Conservation (phyloP, 208 protist species). For the Crithidia expoeki region DNA sequence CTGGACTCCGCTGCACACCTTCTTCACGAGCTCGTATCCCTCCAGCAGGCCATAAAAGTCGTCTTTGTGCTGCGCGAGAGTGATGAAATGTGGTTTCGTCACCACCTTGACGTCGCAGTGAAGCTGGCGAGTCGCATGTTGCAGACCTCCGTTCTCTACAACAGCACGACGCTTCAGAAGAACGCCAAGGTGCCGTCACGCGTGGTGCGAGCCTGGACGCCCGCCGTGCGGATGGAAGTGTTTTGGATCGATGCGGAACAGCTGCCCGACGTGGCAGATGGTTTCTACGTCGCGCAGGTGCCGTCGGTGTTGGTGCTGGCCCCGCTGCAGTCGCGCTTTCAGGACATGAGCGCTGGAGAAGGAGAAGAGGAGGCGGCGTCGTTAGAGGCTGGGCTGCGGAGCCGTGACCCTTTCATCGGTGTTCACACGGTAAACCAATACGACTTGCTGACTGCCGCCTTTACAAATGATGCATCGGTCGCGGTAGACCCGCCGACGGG, state of each 20-base stretch:
- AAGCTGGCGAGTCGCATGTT: conserved; percentile 31
- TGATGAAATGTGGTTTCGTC: conserved; percentile 42
- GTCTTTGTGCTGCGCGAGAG: conserved; percentile 56
- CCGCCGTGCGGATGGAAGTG: conserved; percentile 20
- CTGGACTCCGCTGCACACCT: conserved; percentile 32
- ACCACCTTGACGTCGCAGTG: conserved; percentile 38
- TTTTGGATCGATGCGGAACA: conserved; percentile 61
- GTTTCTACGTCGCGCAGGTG: conserved; percentile 33
- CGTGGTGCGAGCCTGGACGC: conserved; percentile 25
- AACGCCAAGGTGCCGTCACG: conserved; percentile 16
- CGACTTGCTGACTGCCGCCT: conserved; percentile 36
- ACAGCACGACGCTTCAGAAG: conserved; percentile 14
- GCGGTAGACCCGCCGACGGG: conserved; percentile 26
- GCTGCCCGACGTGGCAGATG: conserved; percentile 32
- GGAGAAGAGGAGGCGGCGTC: conserved; percentile 12
- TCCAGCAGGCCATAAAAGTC: conserved; percentile 38
- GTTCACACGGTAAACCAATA: conserved; percentile 40
- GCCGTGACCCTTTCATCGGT: conserved; percentile 25
- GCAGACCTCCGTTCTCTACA: conserved; percentile 23
- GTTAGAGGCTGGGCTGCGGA: conserved; percentile 10
- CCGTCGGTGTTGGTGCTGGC: conserved; percentile 41
- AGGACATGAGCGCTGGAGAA: conserved; percentile 2
- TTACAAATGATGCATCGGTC: conserved; percentile 22
- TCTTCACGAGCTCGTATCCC: conserved; percentile 30
- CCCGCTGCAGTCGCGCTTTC: conserved; percentile 24